Base-by-base conservation (phyloP, 805 yeast species). In the Kodamaea restingae region DNA sequence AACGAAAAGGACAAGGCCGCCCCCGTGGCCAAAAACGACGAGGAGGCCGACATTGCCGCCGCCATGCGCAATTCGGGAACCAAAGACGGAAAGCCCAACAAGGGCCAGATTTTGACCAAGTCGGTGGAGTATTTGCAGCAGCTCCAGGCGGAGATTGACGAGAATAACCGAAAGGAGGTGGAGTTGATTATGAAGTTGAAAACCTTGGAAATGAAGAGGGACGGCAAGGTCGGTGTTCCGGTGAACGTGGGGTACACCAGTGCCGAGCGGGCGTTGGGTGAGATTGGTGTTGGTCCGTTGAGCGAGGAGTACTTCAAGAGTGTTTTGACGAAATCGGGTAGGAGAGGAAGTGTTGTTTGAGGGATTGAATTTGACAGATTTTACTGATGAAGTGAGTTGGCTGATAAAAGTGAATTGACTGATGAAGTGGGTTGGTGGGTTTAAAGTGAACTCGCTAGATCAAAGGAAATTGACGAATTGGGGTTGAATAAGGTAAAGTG, bases 241-340 rank as follows among this genome's bases (percentile, higher is more conserved):
- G 49, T 58, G 3, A 48, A 56, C 7, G 56, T 63, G n/a, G 70
- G 65, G 2, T 54, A 81, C 48, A 86, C 95, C 2, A 80, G 88
- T 55, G 96, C 95, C 0, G 95, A 86, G 54, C 61, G 72, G 18
- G 87, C 85, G 2, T 63, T 87, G 41, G 80, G 88, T 0, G 76
- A 76, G 49, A 82, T 85, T 35, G 95, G 96, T 1, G 93, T 85
- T 6, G 95, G 95, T 2, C 90, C 91, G 1, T 59, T 84, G 36
- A 80, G 85, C 1, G 78, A 68, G 15, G 49, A 47, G 6, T 56
- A 57, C 36, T 56, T 55, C 44, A 47, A 47, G 36, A 26, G 36
- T 9, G 46, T 44, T 7, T 44, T 46, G 41, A 44, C 32, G 36
- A 38, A 32, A 25, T 40, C 48, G 38, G 44, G 44, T 11, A 34